Base-by-base conservation (phyloP, 768 basidiomycete genomes). In the Termitomyces sp. region DNA sequence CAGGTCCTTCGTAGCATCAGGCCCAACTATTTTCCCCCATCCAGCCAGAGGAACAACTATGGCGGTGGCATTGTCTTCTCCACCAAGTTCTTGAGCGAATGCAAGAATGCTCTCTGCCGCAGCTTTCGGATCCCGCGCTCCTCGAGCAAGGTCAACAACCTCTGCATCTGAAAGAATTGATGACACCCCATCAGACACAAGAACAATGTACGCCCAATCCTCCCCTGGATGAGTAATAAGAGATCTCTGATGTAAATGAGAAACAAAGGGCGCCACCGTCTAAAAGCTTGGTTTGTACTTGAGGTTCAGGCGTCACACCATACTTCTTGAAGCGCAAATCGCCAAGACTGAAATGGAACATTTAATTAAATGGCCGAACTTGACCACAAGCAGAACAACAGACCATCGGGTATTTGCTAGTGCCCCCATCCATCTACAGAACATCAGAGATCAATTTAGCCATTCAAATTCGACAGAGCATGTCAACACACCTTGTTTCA, bases 181-280 rank as follows among this genome's bases (percentile, higher is more conserved):
- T 1, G 94, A 91, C 48, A 98, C 81, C 5, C 97, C 97, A 69
- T 99, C 97, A 10, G 94, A 95, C n/a, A 95, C 77, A 14, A 96
- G 77, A 28, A 94, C 80, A 63, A 95, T 78, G 68, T 88, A 96
- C 0, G 94, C 87, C 84, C 91, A 94, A 52, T 91, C 85, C 9
- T 76, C 69, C 51, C 91, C 95, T 94, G 63, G 10, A 39, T 50
- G 28, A 19, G 34, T 5, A 35, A 39, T 51, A 19, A 50, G 23
- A 28, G 23, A 32, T n/a, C 34, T 9, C 16, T n/a, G 21, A 53
- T 41, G 54, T 5, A 21, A n/a, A 21, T 9, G 10, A 47, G 1
- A 39, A 47, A 21, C 55, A 52, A 28, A 45, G 37, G 30, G 14
- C 37, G 73, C 59, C 57, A 91, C 94, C 91, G 67, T 90, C 74